Evolutionary conservation across 192 early-diverging fungal genomes (phyloP).

Genomic region (Backusella psychrophila): DNA sequence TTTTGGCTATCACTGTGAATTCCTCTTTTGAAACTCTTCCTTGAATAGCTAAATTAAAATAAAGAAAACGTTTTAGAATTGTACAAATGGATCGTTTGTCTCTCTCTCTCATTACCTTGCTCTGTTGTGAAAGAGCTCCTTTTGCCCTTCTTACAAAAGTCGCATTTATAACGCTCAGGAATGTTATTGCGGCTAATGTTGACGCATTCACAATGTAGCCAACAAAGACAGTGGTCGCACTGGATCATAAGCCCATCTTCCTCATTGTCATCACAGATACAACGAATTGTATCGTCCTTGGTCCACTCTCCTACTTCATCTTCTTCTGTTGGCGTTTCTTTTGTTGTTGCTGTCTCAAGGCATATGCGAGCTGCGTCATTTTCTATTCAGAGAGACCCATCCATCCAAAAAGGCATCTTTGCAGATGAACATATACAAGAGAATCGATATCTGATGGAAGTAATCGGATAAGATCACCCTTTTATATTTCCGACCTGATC

Average conservation of each 20-base stretch:
- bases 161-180: constrained; percentile 86
- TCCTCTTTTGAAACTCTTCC: background rate
- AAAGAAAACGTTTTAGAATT: too few relatives aligned
- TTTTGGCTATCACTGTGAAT: background rate
- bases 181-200: constrained; percentile 63
- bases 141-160: constrained; percentile 58
- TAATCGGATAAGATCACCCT: constrained; percentile 57
- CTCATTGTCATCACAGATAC: constrained; percentile 83
- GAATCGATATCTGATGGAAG: constrained; percentile 68
- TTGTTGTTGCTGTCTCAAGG: background rate
- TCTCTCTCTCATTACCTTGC: too few relatives aligned
- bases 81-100: background rate
- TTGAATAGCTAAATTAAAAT: too few relatives aligned
- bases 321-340: background rate
- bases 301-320: background rate
- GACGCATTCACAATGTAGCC: constrained; percentile 94
- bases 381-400: background rate
- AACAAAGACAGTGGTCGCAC: constrained; percentile 89
- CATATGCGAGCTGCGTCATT: background rate
- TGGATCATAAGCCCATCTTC: constrained; percentile 98
- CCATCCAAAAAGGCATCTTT: constrained; percentile 3
- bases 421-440: constrained; percentile 36
- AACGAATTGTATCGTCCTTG: constrained; percentile 76
- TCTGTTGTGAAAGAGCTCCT: background rate
- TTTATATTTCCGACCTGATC: too few relatives aligned